Percentiles rank a stretch among this genome's conserved stretches.
These are phyloP conservation scores for Datura wrightii DNA, from an alignment of 257 asterid species.

Conservation along the genomic window DNA sequence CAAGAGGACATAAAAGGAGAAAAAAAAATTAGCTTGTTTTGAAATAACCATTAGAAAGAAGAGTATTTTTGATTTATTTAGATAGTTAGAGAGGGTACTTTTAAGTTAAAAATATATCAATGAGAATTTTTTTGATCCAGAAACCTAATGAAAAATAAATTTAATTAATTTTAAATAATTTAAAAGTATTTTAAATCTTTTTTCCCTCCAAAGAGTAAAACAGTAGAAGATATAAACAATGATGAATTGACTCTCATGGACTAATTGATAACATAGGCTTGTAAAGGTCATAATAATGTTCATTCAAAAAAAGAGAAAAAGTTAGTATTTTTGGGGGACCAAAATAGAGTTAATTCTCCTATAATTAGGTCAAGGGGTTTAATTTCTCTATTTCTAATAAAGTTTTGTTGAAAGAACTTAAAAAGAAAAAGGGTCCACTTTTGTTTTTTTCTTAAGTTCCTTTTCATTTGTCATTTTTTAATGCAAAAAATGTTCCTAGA, in stretches of 20 bases:
- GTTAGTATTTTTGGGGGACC: neutral
- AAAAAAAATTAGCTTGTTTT: neutral
- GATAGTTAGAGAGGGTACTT: too few species aligned
- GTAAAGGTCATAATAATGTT: neutral
- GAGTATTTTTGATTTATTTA: too few species aligned
- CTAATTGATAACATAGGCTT: neutral
- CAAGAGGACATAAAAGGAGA: slow-evolving; percentile 5
- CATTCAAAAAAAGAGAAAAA: neutral
- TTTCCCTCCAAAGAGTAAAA: too few species aligned
- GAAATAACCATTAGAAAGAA: too few species aligned
- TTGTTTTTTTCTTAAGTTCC: neutral
- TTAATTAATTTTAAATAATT: too few species aligned
- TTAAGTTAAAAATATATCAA: too few species aligned
- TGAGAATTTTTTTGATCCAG: too few species aligned
- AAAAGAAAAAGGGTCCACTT: neutral
- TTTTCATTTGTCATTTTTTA: slow-evolving; percentile 8
- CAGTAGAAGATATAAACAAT: neutral
- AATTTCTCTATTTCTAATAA: neutral
- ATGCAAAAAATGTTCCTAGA: neutral
- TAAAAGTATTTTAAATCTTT: too few species aligned
- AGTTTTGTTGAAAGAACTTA: neutral
- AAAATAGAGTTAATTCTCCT: neutral
- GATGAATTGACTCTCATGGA: neutral
- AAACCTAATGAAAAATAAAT: too few species aligned
- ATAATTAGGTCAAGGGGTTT: neutral